Percentiles rank a stretch among this genome's conserved stretches.
Evolutionary conservation across 805 yeast genomes (phyloP).

Genomic region (Isabelozyma pseudorhagii): DNA sequence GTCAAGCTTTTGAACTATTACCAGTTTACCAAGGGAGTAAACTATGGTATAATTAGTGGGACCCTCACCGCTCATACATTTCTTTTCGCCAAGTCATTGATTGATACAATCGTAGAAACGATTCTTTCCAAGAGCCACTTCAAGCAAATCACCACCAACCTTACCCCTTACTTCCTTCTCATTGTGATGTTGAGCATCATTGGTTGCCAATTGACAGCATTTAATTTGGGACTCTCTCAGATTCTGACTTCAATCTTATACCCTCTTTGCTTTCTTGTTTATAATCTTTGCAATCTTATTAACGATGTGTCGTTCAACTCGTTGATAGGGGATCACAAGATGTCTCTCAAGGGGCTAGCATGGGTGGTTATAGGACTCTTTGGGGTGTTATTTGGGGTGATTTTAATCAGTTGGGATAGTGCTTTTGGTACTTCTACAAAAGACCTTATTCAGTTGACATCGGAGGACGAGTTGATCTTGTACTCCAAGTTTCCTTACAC

Average conservation of each 20-base stretch:
- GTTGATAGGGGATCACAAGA: conserved; percentile 42
- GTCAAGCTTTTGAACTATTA: conserved; percentile 12
- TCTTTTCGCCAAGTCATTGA: conserved; percentile 78
- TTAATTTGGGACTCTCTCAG: conserved; percentile 69
- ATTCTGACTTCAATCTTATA: conserved; percentile 76
- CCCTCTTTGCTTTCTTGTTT: conserved; percentile 82
- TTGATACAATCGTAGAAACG: conserved; percentile 60
- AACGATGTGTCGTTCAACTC: conserved; percentile 58
- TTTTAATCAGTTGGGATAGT: conserved; percentile 55
- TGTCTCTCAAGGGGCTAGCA: conserved; percentile 47
- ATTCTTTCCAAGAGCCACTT: conserved; percentile 24
- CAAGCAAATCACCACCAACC: conserved; percentile 11
- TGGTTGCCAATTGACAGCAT: conserved; percentile 64
- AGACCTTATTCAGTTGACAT: background rate
- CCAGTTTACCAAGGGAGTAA: conserved; percentile 50
- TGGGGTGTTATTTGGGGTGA: conserved; percentile 65
- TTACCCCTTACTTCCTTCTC: conserved; percentile 44
- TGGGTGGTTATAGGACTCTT: conserved; percentile 45
- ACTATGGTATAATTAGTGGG: conserved; percentile 70
- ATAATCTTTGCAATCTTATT: conserved; percentile 59
- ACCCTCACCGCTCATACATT: conserved; percentile 82
- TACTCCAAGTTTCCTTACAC: conserved; percentile 13
- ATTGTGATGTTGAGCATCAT: conserved; percentile 58
- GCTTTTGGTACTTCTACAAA: conserved; percentile 17
- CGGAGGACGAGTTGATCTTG: conserved; percentile 6